These are phyloP conservation scores for Zanthoxylum bungeanum DNA, from an alignment of 345 rosid species.

Conservation along the genomic window DNA sequence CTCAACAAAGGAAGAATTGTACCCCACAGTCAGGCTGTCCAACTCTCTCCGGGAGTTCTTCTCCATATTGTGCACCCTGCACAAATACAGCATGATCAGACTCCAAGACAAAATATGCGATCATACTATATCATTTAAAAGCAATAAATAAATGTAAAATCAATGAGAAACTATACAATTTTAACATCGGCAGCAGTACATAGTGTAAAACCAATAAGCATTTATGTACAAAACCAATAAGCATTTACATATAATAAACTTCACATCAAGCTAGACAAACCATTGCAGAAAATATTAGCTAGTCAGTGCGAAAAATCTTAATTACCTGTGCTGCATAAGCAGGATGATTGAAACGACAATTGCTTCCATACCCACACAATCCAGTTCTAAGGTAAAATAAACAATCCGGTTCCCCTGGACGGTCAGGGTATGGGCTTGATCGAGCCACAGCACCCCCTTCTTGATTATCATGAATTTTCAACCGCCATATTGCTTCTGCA, in stretches of 20 bases:
- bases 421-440: conserved; percentile 59
- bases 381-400: conserved; percentile 65
- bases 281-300: neutral
- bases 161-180: neutral
- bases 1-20: conserved; percentile 2
- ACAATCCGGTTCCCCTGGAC: conserved; percentile 77
- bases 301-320: neutral
- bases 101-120: neutral
- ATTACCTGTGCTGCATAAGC: conserved; percentile 48
- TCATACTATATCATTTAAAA: neutral
- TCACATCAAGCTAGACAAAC: neutral
- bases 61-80: conserved; percentile 47
- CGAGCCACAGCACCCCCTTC: conserved; percentile 36
- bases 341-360: conserved; percentile 75
- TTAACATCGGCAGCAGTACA: neutral
- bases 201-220: neutral
- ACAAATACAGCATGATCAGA: conserved; percentile 15
- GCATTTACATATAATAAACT: neutral
- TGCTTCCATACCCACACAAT: conserved; percentile 64
- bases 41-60: conserved; percentile 63
- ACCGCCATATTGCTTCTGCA: conserved; percentile 46
- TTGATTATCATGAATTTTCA: conserved; percentile 55
- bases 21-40: conserved; percentile 87
- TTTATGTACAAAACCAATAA: too few relatives aligned
- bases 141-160: neutral